Percentiles rank a stretch among this genome's conserved stretches.
These are phyloP conservation scores for Raphanus hybrid DNA, from an alignment of 441 rosid species.

Conservation along the genomic window DNA sequence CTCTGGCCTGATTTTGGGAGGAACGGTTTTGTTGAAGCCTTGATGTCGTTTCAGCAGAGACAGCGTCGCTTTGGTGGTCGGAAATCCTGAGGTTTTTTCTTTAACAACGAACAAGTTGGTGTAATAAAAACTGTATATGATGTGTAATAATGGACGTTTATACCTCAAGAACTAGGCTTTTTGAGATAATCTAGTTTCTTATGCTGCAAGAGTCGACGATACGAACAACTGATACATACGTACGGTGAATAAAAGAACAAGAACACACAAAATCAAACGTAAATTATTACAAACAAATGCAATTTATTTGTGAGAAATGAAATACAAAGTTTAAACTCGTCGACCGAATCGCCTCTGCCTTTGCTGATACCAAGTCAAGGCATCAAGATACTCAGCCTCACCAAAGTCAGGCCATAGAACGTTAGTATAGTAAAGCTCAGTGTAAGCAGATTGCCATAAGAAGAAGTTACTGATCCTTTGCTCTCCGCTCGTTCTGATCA, in stretches of 20 bases:
- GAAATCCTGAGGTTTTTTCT: constrained; percentile 29
- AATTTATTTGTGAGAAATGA: constrained; percentile 4
- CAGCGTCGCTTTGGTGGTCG: constrained; percentile 72
- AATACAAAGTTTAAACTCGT: constrained; percentile 15
- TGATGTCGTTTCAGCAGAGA: constrained; percentile 68
- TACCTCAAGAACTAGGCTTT: background rate
- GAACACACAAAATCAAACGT: background rate
- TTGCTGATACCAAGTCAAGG: constrained; percentile 40
- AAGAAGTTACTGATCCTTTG: constrained; percentile 55
- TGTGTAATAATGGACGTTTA: constrained; percentile 19
- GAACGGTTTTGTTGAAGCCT: constrained; percentile 60
- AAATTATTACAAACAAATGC: background rate
- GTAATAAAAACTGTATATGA: constrained; percentile 20
- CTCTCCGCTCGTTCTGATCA: constrained; percentile 52
- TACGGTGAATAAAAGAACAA: background rate
- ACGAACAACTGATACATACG: background rate
- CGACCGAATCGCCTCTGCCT: constrained; percentile 36
- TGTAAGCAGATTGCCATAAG: constrained; percentile 50
- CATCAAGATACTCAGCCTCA: constrained; percentile 21
- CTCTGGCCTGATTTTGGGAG: constrained; percentile 89
- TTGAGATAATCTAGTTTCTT: constrained; percentile 20
- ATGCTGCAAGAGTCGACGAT: background rate
- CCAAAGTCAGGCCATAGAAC: constrained; percentile 55
- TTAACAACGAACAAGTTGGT: background rate
- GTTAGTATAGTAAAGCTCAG: constrained; percentile 44